Conservation (phyloP, 2,329 filamentous ascomycete species). For the Aspergillus candidus region DNA sequence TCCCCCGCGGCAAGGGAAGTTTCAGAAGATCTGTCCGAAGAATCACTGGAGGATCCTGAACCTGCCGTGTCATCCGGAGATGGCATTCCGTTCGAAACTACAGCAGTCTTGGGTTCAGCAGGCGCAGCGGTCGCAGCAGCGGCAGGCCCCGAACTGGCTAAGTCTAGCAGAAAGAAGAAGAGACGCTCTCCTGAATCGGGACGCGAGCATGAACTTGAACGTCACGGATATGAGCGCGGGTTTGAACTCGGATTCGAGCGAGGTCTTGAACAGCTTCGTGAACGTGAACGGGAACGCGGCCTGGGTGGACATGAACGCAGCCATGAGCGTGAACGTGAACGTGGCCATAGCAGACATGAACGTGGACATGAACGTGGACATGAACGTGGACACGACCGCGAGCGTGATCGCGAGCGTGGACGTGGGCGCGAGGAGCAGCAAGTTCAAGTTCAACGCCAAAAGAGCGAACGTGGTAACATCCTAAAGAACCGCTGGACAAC, state of each 20-base stretch:
- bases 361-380: too few species aligned
- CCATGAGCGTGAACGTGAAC: too few species aligned
- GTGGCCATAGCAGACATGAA: too few species aligned
- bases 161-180: constrained; percentile 26
- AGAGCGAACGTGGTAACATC: constrained; percentile 24
- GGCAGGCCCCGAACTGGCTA: constrained; percentile 8
- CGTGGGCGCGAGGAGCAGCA: too few species aligned
- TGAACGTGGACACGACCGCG: too few species aligned
- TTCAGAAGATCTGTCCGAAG: constrained; percentile 3
- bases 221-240: too few species aligned
- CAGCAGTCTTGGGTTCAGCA: constrained; percentile 4
- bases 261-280: too few species aligned
- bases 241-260: too few species aligned
- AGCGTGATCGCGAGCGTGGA: too few species aligned
- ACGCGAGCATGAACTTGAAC: constrained; percentile 17
- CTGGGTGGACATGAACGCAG: too few species aligned
- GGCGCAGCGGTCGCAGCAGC: constrained; percentile 6
- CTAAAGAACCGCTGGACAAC: constrained; percentile 30
- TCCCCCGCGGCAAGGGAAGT: constrained; percentile 1
- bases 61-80: constrained; percentile 5
- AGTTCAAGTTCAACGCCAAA: constrained; percentile 20
- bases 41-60: constrained; percentile 2
- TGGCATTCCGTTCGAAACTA: background rate
- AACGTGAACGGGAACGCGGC: too few species aligned
- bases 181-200: constrained; percentile 25